A percentile compares a stretch with the other conserved stretches of the same genome.
These are phyloP conservation scores for Boletus smithii DNA, from an alignment of 1,284 basidiomycete genomes.

Conservation along the genomic window DNA sequence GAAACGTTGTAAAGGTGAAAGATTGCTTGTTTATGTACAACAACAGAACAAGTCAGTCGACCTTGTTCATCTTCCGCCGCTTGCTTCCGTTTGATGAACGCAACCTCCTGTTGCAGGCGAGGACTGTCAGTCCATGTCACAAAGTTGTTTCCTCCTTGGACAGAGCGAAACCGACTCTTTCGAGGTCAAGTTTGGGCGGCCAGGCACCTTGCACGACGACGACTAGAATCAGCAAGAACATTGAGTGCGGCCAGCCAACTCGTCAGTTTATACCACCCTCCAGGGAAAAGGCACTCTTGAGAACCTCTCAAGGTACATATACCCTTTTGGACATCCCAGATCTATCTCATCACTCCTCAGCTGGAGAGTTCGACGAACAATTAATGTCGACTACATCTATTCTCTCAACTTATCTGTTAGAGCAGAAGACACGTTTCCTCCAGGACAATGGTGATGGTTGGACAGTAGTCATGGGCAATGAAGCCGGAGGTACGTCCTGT, in stretches of 20 bases:
- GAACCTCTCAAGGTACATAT: background rate
- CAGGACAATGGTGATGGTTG: constrained; percentile 52
- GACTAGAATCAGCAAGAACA: background rate
- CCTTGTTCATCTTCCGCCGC: no score
- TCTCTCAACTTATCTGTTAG: constrained; percentile 39
- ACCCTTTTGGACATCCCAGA: constrained; percentile 1
- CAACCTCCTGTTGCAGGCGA: no score
- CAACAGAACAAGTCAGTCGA: background rate
- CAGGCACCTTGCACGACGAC: no score
- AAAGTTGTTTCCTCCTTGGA: no score
- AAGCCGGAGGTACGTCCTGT: constrained; percentile 76
- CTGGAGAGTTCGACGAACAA: constrained; percentile 2
- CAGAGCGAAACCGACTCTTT: background rate
- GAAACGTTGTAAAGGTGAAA: no score
- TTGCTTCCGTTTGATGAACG: background rate
- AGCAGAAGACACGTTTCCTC: constrained; percentile 41
- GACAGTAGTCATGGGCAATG: constrained; percentile 88
- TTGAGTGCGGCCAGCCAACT: background rate
- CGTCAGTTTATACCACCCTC: background rate
- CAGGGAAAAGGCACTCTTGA: background rate
- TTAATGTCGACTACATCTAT: constrained; percentile 25
- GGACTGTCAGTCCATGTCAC: no score
- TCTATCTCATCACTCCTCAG: background rate
- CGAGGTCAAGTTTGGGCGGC: no score
- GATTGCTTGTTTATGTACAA: constrained; percentile 18